Evolutionary conservation across 139 green algal genomes (phyloP), one percentile per base, ranked within the genome.

Genomic region (Pleodorina starrii): DNA sequence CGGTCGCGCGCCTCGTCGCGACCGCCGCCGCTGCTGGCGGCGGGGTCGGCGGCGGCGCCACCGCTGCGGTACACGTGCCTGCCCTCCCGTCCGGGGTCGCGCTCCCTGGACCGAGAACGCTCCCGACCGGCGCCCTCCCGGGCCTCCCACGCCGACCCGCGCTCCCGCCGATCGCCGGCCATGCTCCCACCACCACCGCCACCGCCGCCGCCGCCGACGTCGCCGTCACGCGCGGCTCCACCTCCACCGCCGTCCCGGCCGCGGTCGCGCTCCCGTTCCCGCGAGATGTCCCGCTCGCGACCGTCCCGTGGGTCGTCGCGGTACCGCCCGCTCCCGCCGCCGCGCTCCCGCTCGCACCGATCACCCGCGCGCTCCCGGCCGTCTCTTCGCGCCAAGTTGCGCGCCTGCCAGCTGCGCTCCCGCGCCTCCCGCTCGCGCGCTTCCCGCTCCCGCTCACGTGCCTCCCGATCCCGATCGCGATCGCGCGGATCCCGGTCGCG

Each of bases 351-450:
- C 11, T 66, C 81, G 16, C 6, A 6, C 1, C 82, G 42, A n/a
- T 79, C 82, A 1, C 43, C 32, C 4, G 63, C 29, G 6, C 82
- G 43, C 60, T 88, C 82, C 44, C 74, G 44, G n/a, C 82, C 82
- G 23, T 87, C 81, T 6, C 63, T 63, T 44, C 82, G 82, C 0
- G 38, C n/a, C 2, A 66, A 29, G 57, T 4, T n/a, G 32, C 82
- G 82, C 17, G 68, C 82, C 82, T 88, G 82, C 82, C 82, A 88
- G 82, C 82, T 88, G 21, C 82, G 82, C 21, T 88, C 82, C 44
- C 82, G 66, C n/a, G 63, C 82, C 82, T 88, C 82, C 35, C 82
- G 44, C 66, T 88, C 82, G 4, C 80, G 59, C 59, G 57, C 51
- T 23, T 87, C 81, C n/a, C 81, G 59, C 43, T 87, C 60, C 16